Evolutionary conservation across 305 asterid species (phyloP), one percentile per base, ranked within the genome.

Genomic region (Rubia occidens): DNA sequence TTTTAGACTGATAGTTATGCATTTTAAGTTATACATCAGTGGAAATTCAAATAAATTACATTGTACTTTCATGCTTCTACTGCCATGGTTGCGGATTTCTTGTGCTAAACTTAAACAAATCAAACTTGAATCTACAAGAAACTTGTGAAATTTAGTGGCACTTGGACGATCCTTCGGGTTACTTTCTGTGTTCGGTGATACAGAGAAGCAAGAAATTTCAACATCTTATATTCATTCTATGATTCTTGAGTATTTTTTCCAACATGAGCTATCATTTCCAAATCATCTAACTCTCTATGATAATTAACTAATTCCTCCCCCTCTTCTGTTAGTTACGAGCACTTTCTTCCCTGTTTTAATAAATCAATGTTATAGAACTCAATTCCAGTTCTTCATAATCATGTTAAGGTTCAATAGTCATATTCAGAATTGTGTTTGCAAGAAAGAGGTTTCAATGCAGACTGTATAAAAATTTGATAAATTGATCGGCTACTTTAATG

Each of bases 81-180:
- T 59, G 24, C 59, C 59, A 26, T 26, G 29, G 29, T 26, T 26
- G 59, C 11, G 8, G 26, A 53, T 53, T n/a, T 74, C 75, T 69
- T 82, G 74, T 18, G 78, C 85, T 8, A 78, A 72, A 65, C 63
- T 80, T 26, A 26, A 26, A 1, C 29, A 26, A 71, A 68, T 51
- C 6, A 85, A 51, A 78, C 82, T 74, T 43, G 83, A 74, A 39
- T 70, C 84, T 39, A 76, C 42, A 64, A 79, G 78, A 78, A 88
- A 83, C 71, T 75, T 72, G 66, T 86, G 81, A 67, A 91, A 84
- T 32, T 79, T 75, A 66, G 78, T 78, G 7, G 95, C 89, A 8
- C 88, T 80, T 72, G 96, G 98, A 13, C 97, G 94, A 76, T 87
- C 86, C 5, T 69, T 55, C 20, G 94, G 90, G 83, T 86, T 81